Conservation (phyloP, 257 asterid genomes). For the Anisodus acutangulus region DNA sequence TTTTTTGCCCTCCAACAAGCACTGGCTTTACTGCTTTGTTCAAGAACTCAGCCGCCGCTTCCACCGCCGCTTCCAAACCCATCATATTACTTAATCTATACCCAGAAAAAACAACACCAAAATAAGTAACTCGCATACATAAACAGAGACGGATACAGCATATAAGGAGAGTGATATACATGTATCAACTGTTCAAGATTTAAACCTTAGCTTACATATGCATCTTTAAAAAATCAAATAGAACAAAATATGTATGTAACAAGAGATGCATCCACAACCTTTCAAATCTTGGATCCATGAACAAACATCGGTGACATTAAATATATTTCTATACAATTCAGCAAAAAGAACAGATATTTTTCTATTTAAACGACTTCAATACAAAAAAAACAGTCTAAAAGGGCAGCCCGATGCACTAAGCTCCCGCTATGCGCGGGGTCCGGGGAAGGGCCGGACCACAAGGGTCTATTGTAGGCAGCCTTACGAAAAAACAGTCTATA, state of each 20-base stretch:
- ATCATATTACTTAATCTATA: conserved; percentile 63
- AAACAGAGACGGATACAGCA: not conserved
- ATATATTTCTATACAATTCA: not conserved
- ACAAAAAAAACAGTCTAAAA: not conserved
- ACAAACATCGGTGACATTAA: not conserved
- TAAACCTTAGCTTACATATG: not conserved
- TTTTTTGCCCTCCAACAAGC: conserved; percentile 80
- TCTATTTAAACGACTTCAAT: not conserved
- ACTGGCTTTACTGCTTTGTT: conserved; percentile 90
- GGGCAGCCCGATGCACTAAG: too few species aligned
- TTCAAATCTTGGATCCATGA: conserved; percentile 1
- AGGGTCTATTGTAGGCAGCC: too few species aligned
- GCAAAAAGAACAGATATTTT: not conserved
- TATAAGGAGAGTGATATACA: not conserved
- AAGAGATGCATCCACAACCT: not conserved
- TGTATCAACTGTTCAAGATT: not conserved
- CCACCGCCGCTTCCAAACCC: conserved; percentile 84
- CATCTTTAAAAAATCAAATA: not conserved
- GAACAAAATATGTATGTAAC: not conserved
- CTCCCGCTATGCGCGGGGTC: too few species aligned
- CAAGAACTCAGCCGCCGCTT: conserved; percentile 68
- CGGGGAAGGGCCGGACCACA: too few species aligned
- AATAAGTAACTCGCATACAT: not conserved
- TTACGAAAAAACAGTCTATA: not conserved
- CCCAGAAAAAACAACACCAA: not conserved